Evolutionary conservation across 2,329 filamentous ascomycete species (phyloP), one percentile per base, ranked within the genome.

Genomic region (Cladosporium sp.): DNA sequence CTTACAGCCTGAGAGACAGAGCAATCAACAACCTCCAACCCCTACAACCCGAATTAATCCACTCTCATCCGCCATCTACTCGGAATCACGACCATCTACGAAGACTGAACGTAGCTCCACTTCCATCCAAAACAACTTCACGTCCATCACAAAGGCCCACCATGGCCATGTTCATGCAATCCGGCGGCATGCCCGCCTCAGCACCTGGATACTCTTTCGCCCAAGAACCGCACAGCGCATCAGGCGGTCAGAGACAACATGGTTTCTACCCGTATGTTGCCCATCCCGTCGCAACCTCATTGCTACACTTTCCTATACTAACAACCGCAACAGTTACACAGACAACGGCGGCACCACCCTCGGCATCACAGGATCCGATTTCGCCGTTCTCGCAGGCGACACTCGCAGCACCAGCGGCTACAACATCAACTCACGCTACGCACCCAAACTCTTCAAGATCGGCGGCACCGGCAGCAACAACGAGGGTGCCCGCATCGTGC

Each of bases 291-390:
- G 25, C 12, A 40, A 12, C 16, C 11, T 0, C n/a, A 29, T n/a
- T 30, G 19, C 39, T 11, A 7, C 20, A 11, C 18, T 13, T 12
- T 7, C 42, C 48, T 32, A 18, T 18, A 27, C 46, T 57, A 33
- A 56, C 52, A 38, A 9, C 32, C 19, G 29, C 7, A 41, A 30
- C 60, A 93, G 88, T 62, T 98, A 98, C 74, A 94, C 93, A 59
- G 92, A 98, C 77, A 98, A 98, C 69, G 93, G 93, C 61, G 93
- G 93, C 61, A 95, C 90, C 53, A 97, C 93, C 49, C 82, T 98
- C 50, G 93, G 90, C 65, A 97, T 98, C 70, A 85, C 89, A 33
- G 93, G 94, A 61, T 83, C 84, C 67, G 88, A 94, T 76, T 98
- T 97, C 77, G 83, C 90, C 67, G 94, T 98, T 74, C 83, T 98